Evolutionary conservation across 176 grass and related monocot genomes (phyloP).

Genomic region (Thinopyrum elongatum): DNA sequence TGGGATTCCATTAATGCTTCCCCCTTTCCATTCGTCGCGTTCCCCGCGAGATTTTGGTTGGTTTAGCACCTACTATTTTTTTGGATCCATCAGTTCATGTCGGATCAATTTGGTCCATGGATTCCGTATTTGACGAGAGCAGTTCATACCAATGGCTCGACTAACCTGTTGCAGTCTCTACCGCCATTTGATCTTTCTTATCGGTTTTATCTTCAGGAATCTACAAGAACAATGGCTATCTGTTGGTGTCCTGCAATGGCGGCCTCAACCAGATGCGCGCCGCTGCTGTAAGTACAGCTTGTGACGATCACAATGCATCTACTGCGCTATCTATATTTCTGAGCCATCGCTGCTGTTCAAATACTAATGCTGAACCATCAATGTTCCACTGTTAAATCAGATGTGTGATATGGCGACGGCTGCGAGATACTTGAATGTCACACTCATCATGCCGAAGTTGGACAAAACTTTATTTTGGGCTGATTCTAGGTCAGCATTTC

Average conservation of each 20-base stretch:
- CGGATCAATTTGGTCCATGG: not conserved
- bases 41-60: not conserved
- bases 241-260: constrained; percentile 92
- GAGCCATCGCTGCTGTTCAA: not conserved
- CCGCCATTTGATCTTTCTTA: not conserved
- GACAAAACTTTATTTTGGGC: constrained; percentile 91
- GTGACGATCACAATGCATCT: not conserved
- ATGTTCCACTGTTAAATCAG: constrained; percentile 36
- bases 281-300: constrained; percentile 50
- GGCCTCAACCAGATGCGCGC: constrained; percentile 97
- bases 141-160: too few species aligned
- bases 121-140: too few species aligned
- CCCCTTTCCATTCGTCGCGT: not conserved
- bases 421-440: constrained; percentile 76
- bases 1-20: too few species aligned
- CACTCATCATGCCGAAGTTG: constrained; percentile 74
- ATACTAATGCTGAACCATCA: constrained; percentile 21
- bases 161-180: constrained; percentile 1
- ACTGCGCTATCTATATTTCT: not conserved
- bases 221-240: constrained; percentile 92
- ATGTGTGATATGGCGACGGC: constrained; percentile 87
- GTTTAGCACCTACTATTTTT: not conserved
- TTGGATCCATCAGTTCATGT: not conserved
- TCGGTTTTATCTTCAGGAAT: constrained; percentile 48
- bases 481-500: constrained; percentile 61